Conservation (phyloP, 495 filamentous ascomycete species). For the Daldinia loculata region DNA sequence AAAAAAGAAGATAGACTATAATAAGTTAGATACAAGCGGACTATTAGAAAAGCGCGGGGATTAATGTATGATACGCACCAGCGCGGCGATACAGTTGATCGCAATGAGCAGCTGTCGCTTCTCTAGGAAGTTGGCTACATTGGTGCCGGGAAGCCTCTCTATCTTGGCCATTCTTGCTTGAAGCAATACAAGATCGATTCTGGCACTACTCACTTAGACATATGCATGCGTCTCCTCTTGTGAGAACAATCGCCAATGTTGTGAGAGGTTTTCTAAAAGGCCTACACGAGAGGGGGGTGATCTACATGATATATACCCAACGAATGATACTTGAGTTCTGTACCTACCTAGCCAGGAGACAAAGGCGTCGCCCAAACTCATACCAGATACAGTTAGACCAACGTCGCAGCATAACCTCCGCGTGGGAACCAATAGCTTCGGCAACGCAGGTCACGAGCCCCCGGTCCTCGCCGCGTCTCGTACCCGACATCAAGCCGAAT, state of each 20-base stretch:
- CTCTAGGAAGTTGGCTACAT: conserved; percentile 68
- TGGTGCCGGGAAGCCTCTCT: conserved; percentile 58
- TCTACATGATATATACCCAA: conserved; percentile 38
- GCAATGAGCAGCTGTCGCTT: conserved; percentile 70
- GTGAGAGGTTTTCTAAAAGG: conserved; percentile 22
- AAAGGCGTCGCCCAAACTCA: conserved; percentile 16
- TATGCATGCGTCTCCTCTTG: background rate
- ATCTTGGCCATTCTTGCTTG: conserved; percentile 30
- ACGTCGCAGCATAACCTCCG: conserved; percentile 17
- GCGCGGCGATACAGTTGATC: conserved; percentile 69
- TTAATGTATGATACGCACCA: conserved; percentile 41
- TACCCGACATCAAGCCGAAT: conserved; percentile 35
- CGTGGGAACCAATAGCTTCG: conserved; percentile 11
- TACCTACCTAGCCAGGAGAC: background rate
- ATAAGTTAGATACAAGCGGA: conserved; percentile 13
- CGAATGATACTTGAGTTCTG: background rate
- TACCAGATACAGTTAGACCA: conserved; percentile 23
- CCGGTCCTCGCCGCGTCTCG: conserved; percentile 32
- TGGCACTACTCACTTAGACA: conserved; percentile 11
- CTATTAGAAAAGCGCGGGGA: background rate
- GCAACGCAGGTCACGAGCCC: conserved; percentile 7
- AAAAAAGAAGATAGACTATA: conserved; percentile 39
- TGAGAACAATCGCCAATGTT: conserved; percentile 7
- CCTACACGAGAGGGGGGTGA: conserved; percentile 20
- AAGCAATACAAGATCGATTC: conserved; percentile 8